phyloP scores from a whole-genome alignment of 768 basidiomycete species.

The Boletus barrowsii region DNA sequence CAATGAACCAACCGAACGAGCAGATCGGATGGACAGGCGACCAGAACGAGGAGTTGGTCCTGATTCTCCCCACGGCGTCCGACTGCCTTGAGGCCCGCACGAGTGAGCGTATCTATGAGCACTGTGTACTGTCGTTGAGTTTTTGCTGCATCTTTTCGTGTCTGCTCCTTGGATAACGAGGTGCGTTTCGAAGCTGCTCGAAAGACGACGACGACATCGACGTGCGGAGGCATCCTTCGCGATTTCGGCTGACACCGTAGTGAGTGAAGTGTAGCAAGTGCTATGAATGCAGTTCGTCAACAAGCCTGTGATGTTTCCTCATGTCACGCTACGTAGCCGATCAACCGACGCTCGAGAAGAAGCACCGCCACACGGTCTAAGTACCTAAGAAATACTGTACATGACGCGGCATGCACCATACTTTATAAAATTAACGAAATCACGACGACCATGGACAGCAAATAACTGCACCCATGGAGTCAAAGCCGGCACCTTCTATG shows the following conservation, averaged over 20 bases:
- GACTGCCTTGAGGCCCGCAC: constrained; percentile 65
- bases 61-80: constrained; percentile 74
- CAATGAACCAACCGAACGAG: constrained; percentile 64
- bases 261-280: neutral
- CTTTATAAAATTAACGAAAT: constrained; percentile 18
- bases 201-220: constrained; percentile 76
- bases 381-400: constrained; percentile 1
- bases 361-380: no score
- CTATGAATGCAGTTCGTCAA: neutral
- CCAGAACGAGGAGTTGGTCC: constrained; percentile 74
- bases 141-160: constrained; percentile 57
- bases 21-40: constrained; percentile 62
- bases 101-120: constrained; percentile 58
- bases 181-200: constrained; percentile 40
- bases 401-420: constrained; percentile 3
- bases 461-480: constrained; percentile 5
- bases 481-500: neutral
- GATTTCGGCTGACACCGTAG: neutral
- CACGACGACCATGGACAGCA: constrained; percentile 2
- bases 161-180: constrained; percentile 57
- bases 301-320: neutral
- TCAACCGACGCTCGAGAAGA: no score
- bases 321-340: no score
- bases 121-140: constrained; percentile 67
- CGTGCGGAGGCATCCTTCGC: constrained; percentile 46